A percentile compares a stretch with the other conserved stretches of the same genome.
These are phyloP conservation scores for Tolypocladium inflatum DNA, from an alignment of 2,329 filamentous ascomycete species.

Conservation along the genomic window DNA sequence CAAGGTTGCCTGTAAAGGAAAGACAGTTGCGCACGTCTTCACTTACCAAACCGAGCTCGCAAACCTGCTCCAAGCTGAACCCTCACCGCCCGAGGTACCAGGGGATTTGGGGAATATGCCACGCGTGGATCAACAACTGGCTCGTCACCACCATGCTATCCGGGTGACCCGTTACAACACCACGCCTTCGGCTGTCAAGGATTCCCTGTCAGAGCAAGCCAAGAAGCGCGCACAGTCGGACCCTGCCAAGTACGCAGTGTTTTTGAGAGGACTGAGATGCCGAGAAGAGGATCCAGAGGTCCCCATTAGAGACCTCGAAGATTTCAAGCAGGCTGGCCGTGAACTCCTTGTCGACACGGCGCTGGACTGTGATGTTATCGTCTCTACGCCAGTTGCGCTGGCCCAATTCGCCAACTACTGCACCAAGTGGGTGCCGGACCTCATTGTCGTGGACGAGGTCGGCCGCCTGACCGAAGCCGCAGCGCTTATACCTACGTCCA, in stretches of 20 bases:
- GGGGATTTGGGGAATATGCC: not conserved
- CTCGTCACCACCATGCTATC: not conserved
- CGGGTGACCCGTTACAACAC: not conserved
- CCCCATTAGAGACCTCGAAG: too few relatives aligned
- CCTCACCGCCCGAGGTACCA: not conserved
- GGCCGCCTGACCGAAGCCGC: not conserved
- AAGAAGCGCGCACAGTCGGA: not conserved
- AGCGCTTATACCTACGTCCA: not conserved
- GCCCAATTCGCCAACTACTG: not conserved
- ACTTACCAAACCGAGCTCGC: not conserved
- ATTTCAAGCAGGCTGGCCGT: not conserved
- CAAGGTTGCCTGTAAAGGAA: not conserved
- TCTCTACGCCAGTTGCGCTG: not conserved
- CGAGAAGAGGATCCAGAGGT: not conserved
- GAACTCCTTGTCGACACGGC: not conserved
- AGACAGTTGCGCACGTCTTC: not conserved
- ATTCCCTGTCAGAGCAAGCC: not conserved
- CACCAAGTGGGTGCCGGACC: not conserved
- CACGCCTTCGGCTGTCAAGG: not conserved
- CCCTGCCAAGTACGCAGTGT: not conserved
- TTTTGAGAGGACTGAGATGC: not conserved
- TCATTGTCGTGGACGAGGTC: not conserved
- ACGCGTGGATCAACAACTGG: not conserved
- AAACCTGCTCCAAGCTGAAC: not conserved
- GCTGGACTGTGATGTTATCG: not conserved